phyloP scores from a whole-genome alignment of 2,329 filamentous ascomycete genomes.

The Monosporascus sp. region DNA sequence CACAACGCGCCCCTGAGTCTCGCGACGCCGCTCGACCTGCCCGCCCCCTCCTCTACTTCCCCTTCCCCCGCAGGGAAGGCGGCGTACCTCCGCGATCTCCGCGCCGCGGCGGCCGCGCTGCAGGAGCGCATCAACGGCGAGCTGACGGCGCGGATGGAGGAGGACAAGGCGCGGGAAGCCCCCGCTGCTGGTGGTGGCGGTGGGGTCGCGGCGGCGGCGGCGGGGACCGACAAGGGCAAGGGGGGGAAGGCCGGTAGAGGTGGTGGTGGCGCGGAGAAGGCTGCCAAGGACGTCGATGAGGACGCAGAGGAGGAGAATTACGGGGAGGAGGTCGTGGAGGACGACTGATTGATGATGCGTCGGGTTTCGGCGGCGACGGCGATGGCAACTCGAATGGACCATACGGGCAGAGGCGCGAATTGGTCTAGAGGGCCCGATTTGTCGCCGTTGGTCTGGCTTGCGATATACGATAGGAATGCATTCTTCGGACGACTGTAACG shows the following conservation, averaged over 20 bases:
- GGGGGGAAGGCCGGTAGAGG: slow-evolving; percentile 19
- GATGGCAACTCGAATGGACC: neutral
- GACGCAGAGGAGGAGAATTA: slow-evolving; percentile 70
- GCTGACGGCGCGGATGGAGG: slow-evolving; percentile 68
- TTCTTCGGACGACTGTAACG: no score
- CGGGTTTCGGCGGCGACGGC: no score
- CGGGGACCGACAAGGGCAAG: neutral
- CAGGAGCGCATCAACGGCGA: slow-evolving; percentile 65
- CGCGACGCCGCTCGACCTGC: slow-evolving; percentile 26
- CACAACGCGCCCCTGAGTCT: slow-evolving; percentile 42
- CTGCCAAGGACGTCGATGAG: slow-evolving; percentile 37
- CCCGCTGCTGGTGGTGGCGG: slow-evolving; percentile 27
- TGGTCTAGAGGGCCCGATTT: no score
- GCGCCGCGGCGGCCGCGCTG: slow-evolving; percentile 48
- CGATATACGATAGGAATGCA: no score
- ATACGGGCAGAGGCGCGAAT: neutral
- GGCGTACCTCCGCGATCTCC: slow-evolving; percentile 54
- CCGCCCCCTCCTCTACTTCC: slow-evolving; percentile 7
- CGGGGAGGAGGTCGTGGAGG: slow-evolving; percentile 71
- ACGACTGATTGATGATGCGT: slow-evolving; percentile 33
- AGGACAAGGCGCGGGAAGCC: slow-evolving; percentile 53
- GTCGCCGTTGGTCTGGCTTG: no score
- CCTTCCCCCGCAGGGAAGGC: slow-evolving; percentile 35
- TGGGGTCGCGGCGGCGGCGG: slow-evolving; percentile 2
- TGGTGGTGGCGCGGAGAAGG: neutral